Base-by-base conservation (phyloP, 2,329 filamentous ascomycete genomes). In the Emydomyces testavorans region DNA sequence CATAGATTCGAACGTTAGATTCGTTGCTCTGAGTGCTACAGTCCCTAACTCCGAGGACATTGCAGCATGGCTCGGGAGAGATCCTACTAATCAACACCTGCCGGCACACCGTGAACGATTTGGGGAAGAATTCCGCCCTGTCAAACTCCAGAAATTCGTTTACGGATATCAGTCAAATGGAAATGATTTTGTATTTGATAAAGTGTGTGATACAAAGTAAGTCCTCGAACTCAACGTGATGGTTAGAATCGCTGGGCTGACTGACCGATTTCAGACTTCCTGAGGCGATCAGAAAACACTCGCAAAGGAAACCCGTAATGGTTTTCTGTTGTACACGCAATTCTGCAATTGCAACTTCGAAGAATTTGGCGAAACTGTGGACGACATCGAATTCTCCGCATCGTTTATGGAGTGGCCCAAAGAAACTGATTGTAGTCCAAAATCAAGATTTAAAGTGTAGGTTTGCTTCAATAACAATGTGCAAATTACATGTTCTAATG, bases 21-120 rank as follows among this genome's bases (percentile, higher is more conserved):
- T 93, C 56, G 69, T 94, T 23, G 85, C 86, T 1, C 65, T 93
- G 38, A 90, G 85, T 60, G 86, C 86, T 2, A 93, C 86, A 0
- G 79, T 93, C 1, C 86, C 86, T 1, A 93, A 93, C 55, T 82
- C 84, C 0, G 72, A 80, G 39, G 86, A 93, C 59, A 81, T 94
- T 53, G 85, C 85, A 3, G 71, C 71, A 1, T 94, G 86, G 87
- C 69, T 94, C 0, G 86, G 86, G 0, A 81, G 74, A 51, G 75
- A 80, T 56, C 66, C 77, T 24, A 71, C 69, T 0, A 77, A 75
- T 28, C 74, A 76, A 20, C 67, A 79, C 50, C 60, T 79, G 1
- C 80, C 85, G 11, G 85, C 87, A 1, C 70, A 71, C 20, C 71
- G 74, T 38, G 81, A 88, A 59, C 73, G 73, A 2, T 92, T 92